Percentiles rank a stretch among this genome's conserved stretches.
Conservation (phyloP, 2,329 filamentous ascomycete genomes). For the Talaromyces sp. region DNA sequence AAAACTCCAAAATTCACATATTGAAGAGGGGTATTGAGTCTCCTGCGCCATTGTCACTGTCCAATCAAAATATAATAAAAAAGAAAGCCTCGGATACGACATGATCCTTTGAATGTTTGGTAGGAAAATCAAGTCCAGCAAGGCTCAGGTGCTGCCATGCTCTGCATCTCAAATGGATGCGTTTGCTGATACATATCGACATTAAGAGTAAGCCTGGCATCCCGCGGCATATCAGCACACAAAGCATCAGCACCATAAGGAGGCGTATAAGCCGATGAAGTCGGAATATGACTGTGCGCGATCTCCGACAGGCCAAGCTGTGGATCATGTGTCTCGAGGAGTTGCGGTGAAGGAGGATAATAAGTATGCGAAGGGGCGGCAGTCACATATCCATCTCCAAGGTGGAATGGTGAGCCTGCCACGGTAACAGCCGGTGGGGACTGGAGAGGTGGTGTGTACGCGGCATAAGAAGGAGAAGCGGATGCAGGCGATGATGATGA, state of each 20-base stretch:
- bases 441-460: slow-evolving; percentile 46
- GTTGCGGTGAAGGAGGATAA: slow-evolving; percentile 40
- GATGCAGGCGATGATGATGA: slow-evolving; percentile 44
- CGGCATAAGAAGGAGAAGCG: slow-evolving; percentile 39
- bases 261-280: slow-evolving; percentile 43
- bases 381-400: slow-evolving; percentile 36
- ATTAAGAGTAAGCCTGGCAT: slow-evolving; percentile 31
- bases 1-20: neutral
- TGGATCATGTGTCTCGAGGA: slow-evolving; percentile 39
- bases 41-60: neutral
- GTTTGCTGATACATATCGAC: slow-evolving; percentile 38
- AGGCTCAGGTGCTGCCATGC: slow-evolving; percentile 38
- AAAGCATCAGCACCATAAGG: slow-evolving; percentile 39
- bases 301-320: slow-evolving; percentile 33
- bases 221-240: slow-evolving; percentile 32
- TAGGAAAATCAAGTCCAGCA: slow-evolving; percentile 36
- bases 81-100: neutral
- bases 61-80: neutral
- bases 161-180: slow-evolving; percentile 35
- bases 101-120: no score
- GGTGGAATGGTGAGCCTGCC: slow-evolving; percentile 41
- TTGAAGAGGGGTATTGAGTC: neutral
- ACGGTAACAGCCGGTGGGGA: slow-evolving; percentile 43
- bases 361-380: slow-evolving; percentile 38
- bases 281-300: slow-evolving; percentile 33